These are phyloP conservation scores for Escovopsis sp. DNA, from an alignment of 2,329 filamentous ascomycete genomes.

Conservation along the genomic window DNA sequence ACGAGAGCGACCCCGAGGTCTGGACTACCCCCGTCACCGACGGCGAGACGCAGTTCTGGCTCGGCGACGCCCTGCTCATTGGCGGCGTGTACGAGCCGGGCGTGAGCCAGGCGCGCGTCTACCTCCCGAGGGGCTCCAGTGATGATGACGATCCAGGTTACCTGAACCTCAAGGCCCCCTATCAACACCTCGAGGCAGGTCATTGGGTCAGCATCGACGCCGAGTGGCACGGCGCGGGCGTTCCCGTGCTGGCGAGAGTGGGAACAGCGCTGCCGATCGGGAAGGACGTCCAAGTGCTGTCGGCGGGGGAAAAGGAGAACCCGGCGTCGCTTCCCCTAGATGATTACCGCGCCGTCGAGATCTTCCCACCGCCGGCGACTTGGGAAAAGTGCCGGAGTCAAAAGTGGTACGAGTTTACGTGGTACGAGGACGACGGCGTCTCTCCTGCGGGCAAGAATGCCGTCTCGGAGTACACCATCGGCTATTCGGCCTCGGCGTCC, in stretches of 20 bases:
- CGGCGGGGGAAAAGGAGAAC: slow-evolving; percentile 21
- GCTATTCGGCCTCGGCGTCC: slow-evolving; percentile 10
- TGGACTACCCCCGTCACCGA: slow-evolving; percentile 46
- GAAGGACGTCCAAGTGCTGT: slow-evolving; percentile 21
- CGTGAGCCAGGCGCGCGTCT: slow-evolving; percentile 38
- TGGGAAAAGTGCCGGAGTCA: slow-evolving; percentile 1
- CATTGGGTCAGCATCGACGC: slow-evolving; percentile 26
- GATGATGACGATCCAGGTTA: slow-evolving; percentile 36
- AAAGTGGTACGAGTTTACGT: slow-evolving; percentile 16
- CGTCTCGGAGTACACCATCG: slow-evolving; percentile 18
- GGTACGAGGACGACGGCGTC: slow-evolving; percentile 27
- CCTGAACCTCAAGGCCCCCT: slow-evolving; percentile 47
- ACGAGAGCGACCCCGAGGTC: slow-evolving; percentile 49
- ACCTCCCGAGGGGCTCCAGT: slow-evolving; percentile 43
- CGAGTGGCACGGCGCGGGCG: slow-evolving; percentile 27
- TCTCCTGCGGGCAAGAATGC: slow-evolving; percentile 16
- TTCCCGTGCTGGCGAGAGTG: slow-evolving; percentile 25
- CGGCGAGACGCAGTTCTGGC: slow-evolving; percentile 60
- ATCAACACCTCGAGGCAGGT: slow-evolving; percentile 36
- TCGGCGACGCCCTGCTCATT: slow-evolving; percentile 50
- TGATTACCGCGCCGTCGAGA: slow-evolving; percentile 28
- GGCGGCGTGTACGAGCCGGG: slow-evolving; percentile 53
- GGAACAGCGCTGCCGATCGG: slow-evolving; percentile 26
- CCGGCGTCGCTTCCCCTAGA: slow-evolving; percentile 24
- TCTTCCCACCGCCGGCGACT: slow-evolving; percentile 22